A percentile compares a stretch with the other conserved stretches of the same genome.
These are phyloP conservation scores for Verticillium nonalfalfae DNA, from an alignment of 2,329 filamentous ascomycete species.

Conservation along the genomic window DNA sequence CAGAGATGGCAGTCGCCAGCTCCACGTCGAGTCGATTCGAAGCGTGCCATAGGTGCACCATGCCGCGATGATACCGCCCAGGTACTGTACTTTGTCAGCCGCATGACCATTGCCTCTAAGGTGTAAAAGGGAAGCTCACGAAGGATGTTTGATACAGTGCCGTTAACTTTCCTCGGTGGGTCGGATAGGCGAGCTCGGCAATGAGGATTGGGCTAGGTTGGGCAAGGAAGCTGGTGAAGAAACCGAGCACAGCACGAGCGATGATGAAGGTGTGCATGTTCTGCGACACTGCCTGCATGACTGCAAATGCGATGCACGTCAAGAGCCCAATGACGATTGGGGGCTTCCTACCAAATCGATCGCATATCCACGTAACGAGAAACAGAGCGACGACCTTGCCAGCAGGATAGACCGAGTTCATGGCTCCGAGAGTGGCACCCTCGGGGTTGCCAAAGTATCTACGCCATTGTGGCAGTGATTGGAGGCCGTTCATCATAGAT, in stretches of 20 bases:
- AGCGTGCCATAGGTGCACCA: conserved; percentile 21
- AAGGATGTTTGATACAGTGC: conserved; percentile 25
- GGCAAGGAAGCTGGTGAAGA: conserved; percentile 20
- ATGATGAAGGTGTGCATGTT: conserved; percentile 21
- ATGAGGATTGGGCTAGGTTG: conserved; percentile 25
- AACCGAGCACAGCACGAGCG: conserved; percentile 22
- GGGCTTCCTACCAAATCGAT: conserved; percentile 30
- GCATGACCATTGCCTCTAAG: no score
- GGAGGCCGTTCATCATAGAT: conserved; percentile 38
- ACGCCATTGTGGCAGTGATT: conserved; percentile 32
- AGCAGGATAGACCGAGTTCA: conserved; percentile 28
- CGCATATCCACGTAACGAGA: conserved; percentile 27
- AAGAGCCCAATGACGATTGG: conserved; percentile 27
- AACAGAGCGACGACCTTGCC: conserved; percentile 30
- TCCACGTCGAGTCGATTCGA: conserved; percentile 14
- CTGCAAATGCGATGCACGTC: conserved; percentile 19
- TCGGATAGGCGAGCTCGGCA: conserved; percentile 25
- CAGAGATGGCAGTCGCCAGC: conserved; percentile 19
- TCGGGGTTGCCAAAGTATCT: conserved; percentile 29
- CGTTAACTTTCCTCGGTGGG: conserved; percentile 24
- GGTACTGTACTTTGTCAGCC: conserved; percentile 11
- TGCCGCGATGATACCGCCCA: conserved; percentile 20
- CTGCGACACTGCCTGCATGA: conserved; percentile 22
- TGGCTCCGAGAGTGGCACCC: conserved; percentile 25
- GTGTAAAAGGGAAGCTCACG: conserved; percentile 5